phyloP scores from a whole-genome alignment of 805 yeast genomes.

The Saturnispora diversa region DNA sequence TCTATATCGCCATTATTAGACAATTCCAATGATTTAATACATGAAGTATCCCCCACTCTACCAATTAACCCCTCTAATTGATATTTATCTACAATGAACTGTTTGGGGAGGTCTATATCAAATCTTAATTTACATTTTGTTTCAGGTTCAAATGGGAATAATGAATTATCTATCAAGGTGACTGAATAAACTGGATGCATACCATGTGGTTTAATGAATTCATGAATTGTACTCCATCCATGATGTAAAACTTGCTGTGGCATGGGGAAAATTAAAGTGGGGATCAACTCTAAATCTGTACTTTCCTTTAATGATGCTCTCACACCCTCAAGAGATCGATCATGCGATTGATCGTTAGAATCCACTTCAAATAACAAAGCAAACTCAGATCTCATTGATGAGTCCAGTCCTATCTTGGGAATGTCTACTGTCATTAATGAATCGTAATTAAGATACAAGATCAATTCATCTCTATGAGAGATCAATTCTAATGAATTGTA shows the following conservation, averaged over 20 bases:
- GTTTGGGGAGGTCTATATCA: conserved; percentile 19
- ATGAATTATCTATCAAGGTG: conserved; percentile 4
- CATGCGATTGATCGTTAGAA: conserved; percentile 2
- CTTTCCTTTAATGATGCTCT: conserved; percentile 4
- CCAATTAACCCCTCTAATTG: conserved; percentile 16
- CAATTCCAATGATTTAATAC: conserved; percentile 12
- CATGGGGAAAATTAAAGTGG: conserved; percentile 22
- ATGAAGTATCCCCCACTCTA: not conserved
- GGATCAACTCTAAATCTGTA: conserved; percentile 13
- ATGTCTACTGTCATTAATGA: not conserved
- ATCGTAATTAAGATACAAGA: conserved; percentile 1
- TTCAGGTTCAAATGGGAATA: not conserved
- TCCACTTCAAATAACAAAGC: conserved; percentile 4
- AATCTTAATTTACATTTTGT: conserved; percentile 4
- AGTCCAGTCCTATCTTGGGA: not conserved
- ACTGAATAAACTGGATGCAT: conserved; percentile 25
- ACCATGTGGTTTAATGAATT: conserved; percentile 17
- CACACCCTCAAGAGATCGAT: conserved; percentile 12
- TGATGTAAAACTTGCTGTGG: conserved; percentile 18
- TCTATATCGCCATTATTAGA: conserved; percentile 20
- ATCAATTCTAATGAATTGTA: conserved; percentile 4
- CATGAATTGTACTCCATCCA: conserved; percentile 16
- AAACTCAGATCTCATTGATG: not conserved
- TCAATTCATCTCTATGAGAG: not conserved
- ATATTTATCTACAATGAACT: conserved; percentile 24